These are phyloP conservation scores for Aureoboletus auriporus DNA, from an alignment of 768 basidiomycete genomes.

Conservation along the genomic window DNA sequence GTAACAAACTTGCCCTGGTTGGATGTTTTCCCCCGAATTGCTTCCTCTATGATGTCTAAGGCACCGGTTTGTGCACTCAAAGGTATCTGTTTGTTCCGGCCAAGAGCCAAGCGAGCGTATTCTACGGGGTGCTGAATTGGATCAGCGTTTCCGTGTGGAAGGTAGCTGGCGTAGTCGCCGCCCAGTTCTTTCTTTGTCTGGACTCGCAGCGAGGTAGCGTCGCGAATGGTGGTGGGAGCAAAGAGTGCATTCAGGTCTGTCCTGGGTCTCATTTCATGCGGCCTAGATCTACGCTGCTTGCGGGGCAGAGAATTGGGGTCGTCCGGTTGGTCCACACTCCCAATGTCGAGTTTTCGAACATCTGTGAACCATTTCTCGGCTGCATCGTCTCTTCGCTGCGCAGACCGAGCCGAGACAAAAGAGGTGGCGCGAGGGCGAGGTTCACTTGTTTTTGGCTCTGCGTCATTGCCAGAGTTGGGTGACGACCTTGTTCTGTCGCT, in stretches of 20 bases:
- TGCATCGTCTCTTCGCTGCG: conserved; percentile 19
- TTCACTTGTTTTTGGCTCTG: conserved; percentile 1
- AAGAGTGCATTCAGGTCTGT: conserved; percentile 23
- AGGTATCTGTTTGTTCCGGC: conserved; percentile 39
- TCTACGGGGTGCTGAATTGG: conserved; percentile 35
- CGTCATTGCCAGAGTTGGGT: not conserved
- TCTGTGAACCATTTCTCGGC: conserved; percentile 22
- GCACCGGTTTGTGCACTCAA: conserved; percentile 37
- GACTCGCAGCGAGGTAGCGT: conserved; percentile 15
- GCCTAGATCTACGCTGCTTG: conserved; percentile 9
- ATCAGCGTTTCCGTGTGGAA: conserved; percentile 26
- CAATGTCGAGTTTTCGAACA: conserved; percentile 18
- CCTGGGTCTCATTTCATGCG: conserved; percentile 19
- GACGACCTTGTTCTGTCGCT: too few species aligned
- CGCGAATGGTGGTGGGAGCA: not conserved
- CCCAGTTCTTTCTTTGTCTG: conserved; percentile 36
- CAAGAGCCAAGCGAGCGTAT: conserved; percentile 41
- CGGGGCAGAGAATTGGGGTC: not conserved
- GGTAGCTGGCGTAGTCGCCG: conserved; percentile 51
- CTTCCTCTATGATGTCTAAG: conserved; percentile 34
- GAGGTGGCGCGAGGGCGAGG: conserved; percentile 11
- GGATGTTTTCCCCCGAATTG: conserved; percentile 5
- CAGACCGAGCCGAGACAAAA: conserved; percentile 20
- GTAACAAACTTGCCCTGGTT: conserved; percentile 10
- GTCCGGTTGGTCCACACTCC: not conserved